Percentiles rank a stretch among this genome's conserved stretches.
These are phyloP conservation scores for Umbelopsis ramanniana DNA, from an alignment of 192 early-diverging fungal genomes.

Conservation along the genomic window DNA sequence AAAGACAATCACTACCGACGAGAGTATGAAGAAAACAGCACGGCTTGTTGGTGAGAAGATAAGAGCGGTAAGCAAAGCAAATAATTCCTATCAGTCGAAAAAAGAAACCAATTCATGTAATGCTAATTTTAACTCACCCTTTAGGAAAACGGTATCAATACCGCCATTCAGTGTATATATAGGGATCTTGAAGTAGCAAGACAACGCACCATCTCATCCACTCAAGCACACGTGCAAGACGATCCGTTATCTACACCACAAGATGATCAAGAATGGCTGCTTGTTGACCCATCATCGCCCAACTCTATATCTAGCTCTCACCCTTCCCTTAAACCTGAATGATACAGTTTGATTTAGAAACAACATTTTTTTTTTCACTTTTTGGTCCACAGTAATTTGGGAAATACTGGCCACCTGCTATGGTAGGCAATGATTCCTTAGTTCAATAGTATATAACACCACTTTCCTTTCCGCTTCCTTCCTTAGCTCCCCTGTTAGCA, in stretches of 20 bases:
- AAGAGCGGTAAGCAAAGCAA: slow-evolving; percentile 31
- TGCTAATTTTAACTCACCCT: background rate
- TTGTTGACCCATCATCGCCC: slow-evolving; percentile 27
- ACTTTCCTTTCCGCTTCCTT: no score
- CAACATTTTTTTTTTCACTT: background rate
- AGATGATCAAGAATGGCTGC: slow-evolving; percentile 38
- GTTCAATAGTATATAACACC: no score
- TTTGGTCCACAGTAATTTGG: no score
- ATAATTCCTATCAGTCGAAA: background rate
- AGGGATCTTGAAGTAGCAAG: slow-evolving; percentile 61
- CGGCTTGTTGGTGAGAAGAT: slow-evolving; percentile 57
- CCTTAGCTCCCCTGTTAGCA: no score
- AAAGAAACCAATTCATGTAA: background rate
- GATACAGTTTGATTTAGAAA: background rate
- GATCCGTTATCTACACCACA: background rate
- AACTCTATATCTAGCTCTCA: background rate
- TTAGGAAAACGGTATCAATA: slow-evolving; percentile 60
- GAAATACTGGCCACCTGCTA: no score
- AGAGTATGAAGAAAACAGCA: slow-evolving; percentile 56
- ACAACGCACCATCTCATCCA: slow-evolving; percentile 40
- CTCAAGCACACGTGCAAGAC: background rate
- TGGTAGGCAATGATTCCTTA: no score
- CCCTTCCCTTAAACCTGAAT: background rate
- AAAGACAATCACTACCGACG: slow-evolving; percentile 55
- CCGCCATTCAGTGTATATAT: slow-evolving; percentile 65